Evolutionary conservation across 2,329 filamentous ascomycete genomes (phyloP).

Genomic region (Pochonia chlamydosporia): DNA sequence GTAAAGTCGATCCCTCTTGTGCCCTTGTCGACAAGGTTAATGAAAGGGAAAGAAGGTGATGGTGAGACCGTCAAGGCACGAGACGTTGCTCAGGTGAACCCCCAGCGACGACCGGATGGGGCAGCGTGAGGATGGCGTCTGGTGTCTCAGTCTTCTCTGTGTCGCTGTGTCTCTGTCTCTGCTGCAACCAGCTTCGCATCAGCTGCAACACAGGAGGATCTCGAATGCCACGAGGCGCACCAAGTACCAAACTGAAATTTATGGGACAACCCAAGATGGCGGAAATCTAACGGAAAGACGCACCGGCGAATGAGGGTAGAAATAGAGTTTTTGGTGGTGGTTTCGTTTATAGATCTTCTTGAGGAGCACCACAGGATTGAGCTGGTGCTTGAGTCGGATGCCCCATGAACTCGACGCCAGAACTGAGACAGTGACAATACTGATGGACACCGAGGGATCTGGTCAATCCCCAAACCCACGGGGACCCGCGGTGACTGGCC

Average conservation of each 20-base stretch:
- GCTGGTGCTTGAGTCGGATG: too few species aligned
- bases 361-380: too few species aligned
- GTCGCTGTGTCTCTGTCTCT: too few species aligned
- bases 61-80: constrained; percentile 2
- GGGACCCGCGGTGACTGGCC: neutral
- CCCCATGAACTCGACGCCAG: too few species aligned
- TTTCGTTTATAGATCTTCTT: too few species aligned
- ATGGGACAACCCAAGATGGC: neutral
- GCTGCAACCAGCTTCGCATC: neutral
- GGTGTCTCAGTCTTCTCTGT: too few species aligned
- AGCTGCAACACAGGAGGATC: neutral
- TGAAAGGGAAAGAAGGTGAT: neutral
- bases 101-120: neutral
- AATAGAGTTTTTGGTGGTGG: too few species aligned
- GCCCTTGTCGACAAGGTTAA: neutral
- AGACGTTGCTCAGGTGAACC: constrained; percentile 1
- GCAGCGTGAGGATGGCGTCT: neutral
- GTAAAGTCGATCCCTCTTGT: neutral
- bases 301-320: too few species aligned
- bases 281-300: too few species aligned
- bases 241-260: neutral
- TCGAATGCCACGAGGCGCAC: neutral
- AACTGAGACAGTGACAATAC: too few species aligned
- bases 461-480: neutral
- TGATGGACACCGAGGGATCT: neutral